Conservation (phyloP, 2,329 filamentous ascomycete genomes). For the Epichloe scottii region DNA sequence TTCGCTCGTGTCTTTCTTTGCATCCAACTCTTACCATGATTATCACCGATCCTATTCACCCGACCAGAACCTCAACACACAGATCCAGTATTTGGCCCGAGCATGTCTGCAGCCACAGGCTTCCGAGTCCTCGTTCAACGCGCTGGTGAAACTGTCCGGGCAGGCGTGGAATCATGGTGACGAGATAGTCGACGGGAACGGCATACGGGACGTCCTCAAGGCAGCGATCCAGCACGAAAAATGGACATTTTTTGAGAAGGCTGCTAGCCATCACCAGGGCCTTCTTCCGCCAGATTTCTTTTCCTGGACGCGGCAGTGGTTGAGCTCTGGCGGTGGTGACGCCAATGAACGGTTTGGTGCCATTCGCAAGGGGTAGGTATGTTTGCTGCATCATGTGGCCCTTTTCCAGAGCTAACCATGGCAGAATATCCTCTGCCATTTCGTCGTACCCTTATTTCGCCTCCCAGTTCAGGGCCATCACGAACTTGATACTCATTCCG, state of each 20-base stretch:
- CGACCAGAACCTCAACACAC: neutral
- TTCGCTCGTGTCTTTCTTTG: slow-evolving; percentile 8
- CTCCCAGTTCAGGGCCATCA: slow-evolving; percentile 2
- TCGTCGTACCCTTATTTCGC: slow-evolving; percentile 3
- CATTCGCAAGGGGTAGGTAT: slow-evolving; percentile 2
- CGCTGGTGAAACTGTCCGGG: slow-evolving; percentile 4
- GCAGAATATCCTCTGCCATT: slow-evolving; percentile 6
- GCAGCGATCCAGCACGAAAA: slow-evolving; percentile 1
- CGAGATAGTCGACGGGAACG: neutral
- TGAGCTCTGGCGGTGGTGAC: neutral
- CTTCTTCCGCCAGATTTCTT: slow-evolving; percentile 6
- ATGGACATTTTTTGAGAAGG: slow-evolving; percentile 5
- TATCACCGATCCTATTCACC: neutral
- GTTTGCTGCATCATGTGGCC: neutral
- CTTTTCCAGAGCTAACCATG: slow-evolving; percentile 1
- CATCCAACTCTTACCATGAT: accelerated
- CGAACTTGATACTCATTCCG: slow-evolving; percentile 3
- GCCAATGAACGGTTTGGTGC: slow-evolving; percentile 1
- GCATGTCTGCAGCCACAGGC: slow-evolving; percentile 2
- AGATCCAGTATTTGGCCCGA: slow-evolving; percentile 7
- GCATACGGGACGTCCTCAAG: slow-evolving; percentile 6
- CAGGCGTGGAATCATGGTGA: neutral
- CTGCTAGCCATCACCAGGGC: neutral
- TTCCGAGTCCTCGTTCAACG: neutral
- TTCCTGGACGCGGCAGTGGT: slow-evolving; percentile 6